Conservation (phyloP, 2,329 filamentous ascomycete species). For the Leptosphaerulina australis region DNA sequence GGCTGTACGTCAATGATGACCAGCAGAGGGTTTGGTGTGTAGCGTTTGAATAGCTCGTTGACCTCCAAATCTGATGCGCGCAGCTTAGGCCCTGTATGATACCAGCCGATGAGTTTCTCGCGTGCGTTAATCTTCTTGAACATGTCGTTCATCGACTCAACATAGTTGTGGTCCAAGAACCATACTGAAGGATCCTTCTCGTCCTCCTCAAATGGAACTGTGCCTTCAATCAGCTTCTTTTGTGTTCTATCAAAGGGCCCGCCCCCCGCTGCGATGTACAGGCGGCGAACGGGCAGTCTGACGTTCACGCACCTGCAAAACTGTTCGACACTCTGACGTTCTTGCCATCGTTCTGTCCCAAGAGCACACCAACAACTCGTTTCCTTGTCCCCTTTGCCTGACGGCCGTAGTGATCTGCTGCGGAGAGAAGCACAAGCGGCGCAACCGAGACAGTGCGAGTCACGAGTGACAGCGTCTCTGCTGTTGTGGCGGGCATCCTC, state of each 20-base stretch:
- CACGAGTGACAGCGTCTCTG: conserved; percentile 93
- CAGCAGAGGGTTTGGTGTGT: conserved; percentile 92
- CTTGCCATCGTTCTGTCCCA: conserved; percentile 95
- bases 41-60: conserved; percentile 99
- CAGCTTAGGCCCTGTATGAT: conserved; percentile 96
- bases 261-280: conserved; percentile 10
- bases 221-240: conserved; percentile 29
- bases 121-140: conserved; percentile 99
- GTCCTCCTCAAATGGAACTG: conserved; percentile 98
- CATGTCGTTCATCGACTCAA: conserved; percentile 99
- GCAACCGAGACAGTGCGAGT: conserved; percentile 95
- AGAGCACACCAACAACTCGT: conserved; percentile 90
- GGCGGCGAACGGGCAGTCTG: conserved; percentile 23
- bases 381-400: conserved; percentile 85
- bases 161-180: conserved; percentile 99
- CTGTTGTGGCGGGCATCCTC: conserved; percentile 90
- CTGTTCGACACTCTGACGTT: conserved; percentile 98
- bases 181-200: conserved; percentile 98
- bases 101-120: conserved; percentile 99
- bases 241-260: not conserved
- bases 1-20: conserved; percentile 99
- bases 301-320: conserved; percentile 76
- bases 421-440: conserved; percentile 94
- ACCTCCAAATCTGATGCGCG: conserved; percentile 96
- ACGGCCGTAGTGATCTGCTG: conserved; percentile 97